Evolutionary conservation across 495 filamentous ascomycete genomes (phyloP).

Genomic region (Penicillium chermesinum): DNA sequence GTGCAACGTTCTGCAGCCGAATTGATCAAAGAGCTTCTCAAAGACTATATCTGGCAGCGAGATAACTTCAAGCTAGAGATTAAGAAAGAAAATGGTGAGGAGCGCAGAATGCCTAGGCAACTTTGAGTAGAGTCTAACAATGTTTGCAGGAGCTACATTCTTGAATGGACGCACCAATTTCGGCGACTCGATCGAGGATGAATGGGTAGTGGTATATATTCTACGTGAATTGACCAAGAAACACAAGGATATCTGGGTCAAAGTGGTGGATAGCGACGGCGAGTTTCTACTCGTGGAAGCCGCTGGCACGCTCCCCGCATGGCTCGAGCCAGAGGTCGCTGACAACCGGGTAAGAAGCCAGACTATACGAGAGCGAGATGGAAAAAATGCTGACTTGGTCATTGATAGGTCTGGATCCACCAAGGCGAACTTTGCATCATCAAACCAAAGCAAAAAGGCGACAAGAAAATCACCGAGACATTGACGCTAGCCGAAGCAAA

Average conservation of each 20-base stretch:
- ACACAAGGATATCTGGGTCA: constrained; percentile 73
- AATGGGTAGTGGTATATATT: constrained; percentile 93
- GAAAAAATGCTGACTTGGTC: not conserved
- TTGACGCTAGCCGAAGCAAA: constrained; percentile 58
- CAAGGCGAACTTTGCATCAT: constrained; percentile 69
- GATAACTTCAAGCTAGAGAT: constrained; percentile 64
- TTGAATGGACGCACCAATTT: constrained; percentile 74
- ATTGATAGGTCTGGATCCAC: constrained; percentile 65
- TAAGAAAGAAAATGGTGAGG: constrained; percentile 54
- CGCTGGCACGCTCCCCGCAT: constrained; percentile 77
- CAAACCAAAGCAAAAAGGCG: constrained; percentile 45
- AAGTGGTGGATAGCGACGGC: constrained; percentile 80
- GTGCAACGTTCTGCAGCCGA: constrained; percentile 63
- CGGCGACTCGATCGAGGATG: constrained; percentile 91
- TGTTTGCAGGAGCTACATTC: constrained; percentile 33
- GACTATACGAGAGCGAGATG: not conserved
- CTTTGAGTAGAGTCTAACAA: not conserved
- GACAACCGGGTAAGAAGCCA: constrained; percentile 59
- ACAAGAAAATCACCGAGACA: constrained; percentile 36
- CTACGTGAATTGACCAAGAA: constrained; percentile 74
- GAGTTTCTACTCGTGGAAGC: constrained; percentile 95
- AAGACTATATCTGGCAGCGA: constrained; percentile 94
- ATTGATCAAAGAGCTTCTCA: constrained; percentile 57
- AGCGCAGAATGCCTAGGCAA: not conserved
- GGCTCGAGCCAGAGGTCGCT: constrained; percentile 90